Evolutionary conservation across 306 rosid genomes (phyloP), one percentile per base, ranked within the genome.

Genomic region (Dalbergia oliveri): DNA sequence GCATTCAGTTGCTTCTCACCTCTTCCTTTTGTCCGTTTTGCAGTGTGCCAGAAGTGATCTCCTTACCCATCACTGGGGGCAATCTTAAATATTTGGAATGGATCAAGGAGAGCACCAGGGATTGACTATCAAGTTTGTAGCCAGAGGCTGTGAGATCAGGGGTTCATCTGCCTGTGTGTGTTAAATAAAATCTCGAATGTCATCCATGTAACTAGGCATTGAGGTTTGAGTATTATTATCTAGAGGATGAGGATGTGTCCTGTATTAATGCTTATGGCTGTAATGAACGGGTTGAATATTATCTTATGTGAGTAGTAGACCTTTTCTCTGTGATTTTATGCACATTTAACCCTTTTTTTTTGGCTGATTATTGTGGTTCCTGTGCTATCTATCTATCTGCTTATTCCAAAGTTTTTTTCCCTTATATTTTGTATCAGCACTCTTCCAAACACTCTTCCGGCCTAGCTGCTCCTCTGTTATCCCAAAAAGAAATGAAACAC

Each of bases 1-100:
- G 66, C 26, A 58, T 66, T 58, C 57, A 8, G 64, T 41, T 60
- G 44, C 70, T 59, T 61, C 58, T 75, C 57, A 80, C 54, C 73
- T 56, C 26, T 35, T 59, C 74, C 61, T 69, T 60, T 72, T 85
- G 73, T 79, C 65, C 23, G 37, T 72, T 51, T 80, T 47, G 54
- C 93, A 95, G 99, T 10, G 95, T 91, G 62, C 99, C 99, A 2
- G 99, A 95, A 87, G 99, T 95, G 59, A 93, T 95, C 33, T 89
- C 98, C 68, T 86, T 95, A 57, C 98, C 98, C 35, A 91, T 95
- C 81, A 89, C 90, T 1, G 98, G 98, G 8, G 97, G 98, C 65
- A 90, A 87, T 80, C 86, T 81, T 31, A 82, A 84, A 69, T 92
- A 94, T 86, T 83, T 94, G 66, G 97, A 94, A 64, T 94, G 97